Percentiles rank a stretch among this genome's conserved stretches.
Conservation (phyloP, 1,139 yeast species). For the Arxiozyma slooffiae region DNA sequence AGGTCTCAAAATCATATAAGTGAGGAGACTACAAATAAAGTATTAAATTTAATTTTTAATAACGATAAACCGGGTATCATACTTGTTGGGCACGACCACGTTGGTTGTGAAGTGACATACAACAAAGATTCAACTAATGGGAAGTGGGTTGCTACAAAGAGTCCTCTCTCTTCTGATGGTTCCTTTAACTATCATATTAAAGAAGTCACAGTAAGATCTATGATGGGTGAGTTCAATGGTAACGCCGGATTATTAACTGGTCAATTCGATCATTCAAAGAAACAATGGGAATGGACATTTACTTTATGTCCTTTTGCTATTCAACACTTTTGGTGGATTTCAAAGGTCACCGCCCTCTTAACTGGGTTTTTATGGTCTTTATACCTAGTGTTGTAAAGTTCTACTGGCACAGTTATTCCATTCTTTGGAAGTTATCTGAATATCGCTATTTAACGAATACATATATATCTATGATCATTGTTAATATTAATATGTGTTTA, state of each 20-base stretch:
- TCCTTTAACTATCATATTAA: conserved; percentile 37
- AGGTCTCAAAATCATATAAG: conserved; percentile 84
- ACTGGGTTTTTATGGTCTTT: conserved; percentile 30
- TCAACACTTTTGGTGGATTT: conserved; percentile 96
- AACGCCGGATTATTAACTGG: conserved; percentile 81
- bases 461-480: too few relatives aligned
- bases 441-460: neutral
- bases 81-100: conserved; percentile 93
- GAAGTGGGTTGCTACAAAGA: conserved; percentile 51
- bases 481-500: neutral
- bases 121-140: conserved; percentile 35
- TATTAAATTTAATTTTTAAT: conserved; percentile 60
- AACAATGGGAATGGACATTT: conserved; percentile 58
- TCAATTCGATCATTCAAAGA: conserved; percentile 35
- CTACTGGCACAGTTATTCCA: neutral
- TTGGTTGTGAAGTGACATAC: conserved; percentile 74
- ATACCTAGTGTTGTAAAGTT: conserved; percentile 10
- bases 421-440: too few relatives aligned
- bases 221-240: conserved; percentile 96
- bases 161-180: conserved; percentile 16
- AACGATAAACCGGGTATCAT: conserved; percentile 63
- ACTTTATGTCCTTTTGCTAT: conserved; percentile 68
- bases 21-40: conserved; percentile 52
- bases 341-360: conserved; percentile 48
- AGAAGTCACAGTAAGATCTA: conserved; percentile 79